Conservation (phyloP, 495 filamentous ascomycete genomes). For the Xylaria scruposa region DNA sequence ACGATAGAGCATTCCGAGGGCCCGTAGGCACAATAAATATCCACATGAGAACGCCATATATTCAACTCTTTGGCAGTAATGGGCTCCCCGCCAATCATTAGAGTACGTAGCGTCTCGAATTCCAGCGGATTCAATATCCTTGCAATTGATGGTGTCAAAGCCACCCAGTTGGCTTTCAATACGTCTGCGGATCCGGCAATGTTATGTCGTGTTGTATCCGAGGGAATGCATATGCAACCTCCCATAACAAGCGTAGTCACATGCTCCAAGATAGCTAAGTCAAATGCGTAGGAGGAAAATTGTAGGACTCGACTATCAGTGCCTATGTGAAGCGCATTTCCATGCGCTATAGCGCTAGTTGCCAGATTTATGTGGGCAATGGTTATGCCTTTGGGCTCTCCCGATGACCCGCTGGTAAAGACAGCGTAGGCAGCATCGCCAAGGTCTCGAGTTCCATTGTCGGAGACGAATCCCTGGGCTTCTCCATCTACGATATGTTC, state of each 20-base stretch:
- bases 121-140: conserved; percentile 16
- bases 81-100: conserved; percentile 19
- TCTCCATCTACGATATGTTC: too few species aligned
- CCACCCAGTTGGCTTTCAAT: conserved; percentile 12
- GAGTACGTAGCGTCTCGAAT: neutral
- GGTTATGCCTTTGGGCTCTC: too few species aligned
- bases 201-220: conserved; percentile 13
- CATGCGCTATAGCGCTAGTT: conserved; percentile 34
- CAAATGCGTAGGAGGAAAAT: conserved; percentile 64
- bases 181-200: neutral
- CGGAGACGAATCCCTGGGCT: too few species aligned
- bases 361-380: too few species aligned
- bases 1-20: conserved; percentile 17
- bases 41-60: conserved; percentile 6
- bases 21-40: conserved; percentile 11
- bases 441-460: too few species aligned
- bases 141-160: conserved; percentile 16
- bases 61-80: neutral
- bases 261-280: conserved; percentile 59
- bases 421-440: too few species aligned
- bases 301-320: conserved; percentile 54
- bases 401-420: too few species aligned
- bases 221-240: conserved; percentile 37
- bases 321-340: conserved; percentile 43
- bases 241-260: conserved; percentile 56